These are phyloP conservation scores for Hemisphaericaspora nanyangensis DNA, from an alignment of 805 yeast species.

Conservation along the genomic window DNA sequence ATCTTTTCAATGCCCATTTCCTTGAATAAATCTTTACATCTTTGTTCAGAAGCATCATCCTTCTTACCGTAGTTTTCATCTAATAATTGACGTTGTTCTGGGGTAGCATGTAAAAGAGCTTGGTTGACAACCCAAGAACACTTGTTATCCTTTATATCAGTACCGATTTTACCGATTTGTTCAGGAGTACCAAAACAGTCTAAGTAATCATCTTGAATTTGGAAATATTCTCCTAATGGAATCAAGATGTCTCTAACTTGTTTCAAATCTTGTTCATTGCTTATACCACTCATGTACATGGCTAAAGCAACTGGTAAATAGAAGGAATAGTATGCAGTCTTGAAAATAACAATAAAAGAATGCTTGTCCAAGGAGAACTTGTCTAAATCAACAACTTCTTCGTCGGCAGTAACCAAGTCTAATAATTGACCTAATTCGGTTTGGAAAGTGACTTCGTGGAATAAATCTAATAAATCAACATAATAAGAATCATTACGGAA, in stretches of 20 bases:
- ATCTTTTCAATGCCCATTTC: conserved; percentile 68
- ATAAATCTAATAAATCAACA: conserved; percentile 84
- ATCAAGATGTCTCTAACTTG: conserved; percentile 86
- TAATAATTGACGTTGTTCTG: conserved; percentile 77
- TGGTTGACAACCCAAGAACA: conserved; percentile 97
- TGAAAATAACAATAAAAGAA: conserved; percentile 91
- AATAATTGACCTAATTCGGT: conserved; percentile 96
- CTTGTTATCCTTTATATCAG: conserved; percentile 97
- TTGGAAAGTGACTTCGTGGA: conserved; percentile 96
- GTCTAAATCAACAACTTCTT: conserved; percentile 82
- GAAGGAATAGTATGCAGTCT: conserved; percentile 96
- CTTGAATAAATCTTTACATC: conserved; percentile 67
- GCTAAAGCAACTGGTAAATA: conserved; percentile 97
- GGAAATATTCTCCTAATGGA: conserved; percentile 97
- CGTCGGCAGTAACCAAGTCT: conserved; percentile 96
- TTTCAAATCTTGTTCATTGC: conserved; percentile 66
- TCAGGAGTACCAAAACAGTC: conserved; percentile 98
- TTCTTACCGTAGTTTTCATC: conserved; percentile 91
- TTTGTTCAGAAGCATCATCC: conserved; percentile 61
- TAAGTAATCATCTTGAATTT: conserved; percentile 94
- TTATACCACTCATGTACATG: conserved; percentile 85
- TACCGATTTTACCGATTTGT: conserved; percentile 97
- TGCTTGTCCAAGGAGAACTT: conserved; percentile 88
- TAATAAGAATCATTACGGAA: conserved; percentile 81
- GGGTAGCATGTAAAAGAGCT: conserved; percentile 73